Base-by-base conservation (phyloP, 441 rosid genomes). In the Pelargonium cotyledonis region DNA sequence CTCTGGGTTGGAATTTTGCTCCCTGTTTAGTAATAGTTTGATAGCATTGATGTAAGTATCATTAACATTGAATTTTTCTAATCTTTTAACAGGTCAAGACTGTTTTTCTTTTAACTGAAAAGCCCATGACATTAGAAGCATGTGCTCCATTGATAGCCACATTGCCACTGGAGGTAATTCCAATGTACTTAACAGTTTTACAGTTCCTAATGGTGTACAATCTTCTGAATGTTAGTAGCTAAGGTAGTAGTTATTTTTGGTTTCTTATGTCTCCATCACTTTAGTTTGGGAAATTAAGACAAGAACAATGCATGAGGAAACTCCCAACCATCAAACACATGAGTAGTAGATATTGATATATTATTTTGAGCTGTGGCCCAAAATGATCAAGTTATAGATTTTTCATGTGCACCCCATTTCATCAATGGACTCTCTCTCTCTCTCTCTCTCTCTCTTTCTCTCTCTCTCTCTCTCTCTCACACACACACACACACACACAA, bases 121-220 rank as follows among this genome's bases (percentile, higher is more conserved):
- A 84, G 75, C 63, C 82, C 38, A 81, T 91, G 87, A 82, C 86
- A 2, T 78, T 58, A 60, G 89, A 89, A 69, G 84, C 83, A 12
- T 91, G 94, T 80, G 96, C 97, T 69, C 97, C 97, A 14, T 71
- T 89, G 80, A 84, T 91, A 78, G 92, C 96, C 65, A 91, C 94
- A n/a, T 94, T 91, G 76, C 94, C 96, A 69, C 80, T 91, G 79
- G 96, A 91, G 88, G 94, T 82, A 63, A 76, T 73, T 77, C 74
- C 14, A 65, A 16, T 14, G 62, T 66, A 63, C 60, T 55, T 16
- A 4, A 31, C 35, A 31, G 35, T 31, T 2, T 31, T 31, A 31
- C 35, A 31, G 35, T 55, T 18, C 15, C 58, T 7, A 51, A 14
- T 51, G 57, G 16, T 51, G 55, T 49, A 31, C 35, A 5, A 49